phyloP scores from a whole-genome alignment of 2,329 filamentous ascomycete genomes.

The Aspergillus oerlinghausenensis region DNA sequence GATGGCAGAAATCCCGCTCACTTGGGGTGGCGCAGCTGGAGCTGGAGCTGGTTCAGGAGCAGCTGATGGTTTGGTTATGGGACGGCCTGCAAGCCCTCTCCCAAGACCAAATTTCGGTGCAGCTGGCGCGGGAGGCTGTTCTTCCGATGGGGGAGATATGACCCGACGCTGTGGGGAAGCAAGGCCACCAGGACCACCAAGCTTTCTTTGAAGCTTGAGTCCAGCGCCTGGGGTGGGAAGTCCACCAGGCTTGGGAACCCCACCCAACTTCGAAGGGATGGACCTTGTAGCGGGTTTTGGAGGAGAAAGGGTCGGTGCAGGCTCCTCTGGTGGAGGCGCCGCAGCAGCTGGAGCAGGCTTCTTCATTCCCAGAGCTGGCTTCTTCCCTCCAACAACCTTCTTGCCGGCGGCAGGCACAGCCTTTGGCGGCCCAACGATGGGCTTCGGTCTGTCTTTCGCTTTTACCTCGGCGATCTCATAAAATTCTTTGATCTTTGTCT shows the following conservation, averaged over 20 bases:
- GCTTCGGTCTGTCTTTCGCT: constrained; percentile 88
- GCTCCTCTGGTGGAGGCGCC: constrained; percentile 52
- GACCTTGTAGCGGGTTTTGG: constrained; percentile 38
- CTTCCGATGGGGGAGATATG: constrained; percentile 41
- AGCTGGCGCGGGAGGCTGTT: constrained; percentile 40
- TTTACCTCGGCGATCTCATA: constrained; percentile 77
- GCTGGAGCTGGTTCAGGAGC: constrained; percentile 43
- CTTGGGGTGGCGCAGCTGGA: constrained; percentile 52
- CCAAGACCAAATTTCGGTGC: constrained; percentile 58
- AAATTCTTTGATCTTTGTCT: constrained; percentile 92
- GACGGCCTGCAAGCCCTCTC: constrained; percentile 77
- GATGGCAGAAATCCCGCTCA: constrained; percentile 66
- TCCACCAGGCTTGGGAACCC: constrained; percentile 37
- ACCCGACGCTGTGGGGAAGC: constrained; percentile 42
- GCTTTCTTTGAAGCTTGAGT: constrained; percentile 42
- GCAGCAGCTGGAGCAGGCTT: constrained; percentile 45
- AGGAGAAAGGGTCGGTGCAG: constrained; percentile 46
- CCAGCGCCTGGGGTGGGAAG: constrained; percentile 40
- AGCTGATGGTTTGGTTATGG: constrained; percentile 67
- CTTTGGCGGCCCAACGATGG: constrained; percentile 58
- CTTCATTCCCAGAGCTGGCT: constrained; percentile 45
- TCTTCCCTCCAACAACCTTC: constrained; percentile 52
- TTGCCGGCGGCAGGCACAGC: constrained; percentile 54
- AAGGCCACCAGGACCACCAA: constrained; percentile 37
- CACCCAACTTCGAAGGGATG: constrained; percentile 45